phyloP scores from a whole-genome alignment of 345 rosid species.

The Eucalyptus victrix region DNA sequence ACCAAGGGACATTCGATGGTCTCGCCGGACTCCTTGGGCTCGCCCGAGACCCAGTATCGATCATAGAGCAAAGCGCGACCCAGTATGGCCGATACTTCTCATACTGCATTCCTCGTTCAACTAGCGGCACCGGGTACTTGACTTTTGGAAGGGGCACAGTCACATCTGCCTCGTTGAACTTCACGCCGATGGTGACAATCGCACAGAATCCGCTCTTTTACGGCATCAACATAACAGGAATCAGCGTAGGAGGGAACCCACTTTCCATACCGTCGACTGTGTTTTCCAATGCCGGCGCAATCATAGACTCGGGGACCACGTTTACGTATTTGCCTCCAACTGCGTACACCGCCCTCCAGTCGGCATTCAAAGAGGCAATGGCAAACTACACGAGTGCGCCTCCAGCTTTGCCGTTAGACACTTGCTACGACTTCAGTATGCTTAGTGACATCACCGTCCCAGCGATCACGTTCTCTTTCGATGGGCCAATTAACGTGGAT shows the following conservation, averaged over 20 bases:
- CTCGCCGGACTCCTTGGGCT: slow-evolving; percentile 4
- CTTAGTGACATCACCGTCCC: neutral
- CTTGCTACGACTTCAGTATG: neutral
- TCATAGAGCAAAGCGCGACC: neutral
- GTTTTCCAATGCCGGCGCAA: neutral
- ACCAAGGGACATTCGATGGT: neutral
- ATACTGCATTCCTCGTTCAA: slow-evolving; percentile 7
- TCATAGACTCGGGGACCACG: neutral
- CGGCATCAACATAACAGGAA: neutral
- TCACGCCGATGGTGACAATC: neutral
- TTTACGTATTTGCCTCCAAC: neutral
- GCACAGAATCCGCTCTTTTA: neutral
- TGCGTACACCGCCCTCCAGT: neutral
- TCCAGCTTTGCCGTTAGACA: rapidly evolving
- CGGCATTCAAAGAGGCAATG: neutral
- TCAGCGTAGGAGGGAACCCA: neutral
- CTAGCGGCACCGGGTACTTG: neutral
- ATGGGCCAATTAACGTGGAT: neutral
- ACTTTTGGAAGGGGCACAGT: neutral
- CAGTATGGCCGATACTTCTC: neutral
- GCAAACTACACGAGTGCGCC: neutral
- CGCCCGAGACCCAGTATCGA: neutral
- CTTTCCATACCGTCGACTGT: neutral
- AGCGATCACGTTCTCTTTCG: neutral
- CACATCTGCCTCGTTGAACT: neutral